Conservation (phyloP, 2,329 filamentous ascomycete species). For the Monilinia vaccinii-corymbosi region DNA sequence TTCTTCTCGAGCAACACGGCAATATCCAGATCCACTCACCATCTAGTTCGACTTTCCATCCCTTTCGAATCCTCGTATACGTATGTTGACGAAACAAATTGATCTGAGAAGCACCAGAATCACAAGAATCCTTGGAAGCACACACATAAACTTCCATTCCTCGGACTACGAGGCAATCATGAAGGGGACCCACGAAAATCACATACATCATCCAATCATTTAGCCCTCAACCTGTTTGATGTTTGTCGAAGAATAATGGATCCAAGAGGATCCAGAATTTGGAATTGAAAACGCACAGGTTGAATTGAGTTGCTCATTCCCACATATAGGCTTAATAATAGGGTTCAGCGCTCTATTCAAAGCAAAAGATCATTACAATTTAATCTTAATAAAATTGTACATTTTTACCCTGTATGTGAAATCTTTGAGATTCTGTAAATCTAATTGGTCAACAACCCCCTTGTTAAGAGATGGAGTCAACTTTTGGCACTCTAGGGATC, state of each 20-base stretch:
- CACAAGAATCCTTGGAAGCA: not conserved
- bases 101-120: not conserved
- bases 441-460: too few relatives aligned
- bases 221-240: not conserved
- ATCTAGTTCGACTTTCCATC: not conserved
- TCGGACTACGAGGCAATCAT: not conserved
- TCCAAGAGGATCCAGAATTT: not conserved
- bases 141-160: not conserved
- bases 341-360: not conserved
- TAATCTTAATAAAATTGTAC: too few relatives aligned
- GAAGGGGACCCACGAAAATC: not conserved
- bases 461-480: too few relatives aligned
- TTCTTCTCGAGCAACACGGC: not conserved
- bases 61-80: conserved; percentile 1
- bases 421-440: too few relatives aligned
- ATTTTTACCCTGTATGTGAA: too few relatives aligned
- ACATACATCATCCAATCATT: not conserved
- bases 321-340: not conserved
- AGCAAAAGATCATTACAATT: too few relatives aligned
- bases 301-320: not conserved
- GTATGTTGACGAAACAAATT: not conserved
- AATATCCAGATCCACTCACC: not conserved
- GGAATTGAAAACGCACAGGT: not conserved
- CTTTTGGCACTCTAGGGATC: too few relatives aligned
- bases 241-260: not conserved